Percentiles rank a stretch among this genome's conserved stretches.
phyloP scores from a whole-genome alignment of 441 rosid species.

The Adansonia rubrostipa region DNA sequence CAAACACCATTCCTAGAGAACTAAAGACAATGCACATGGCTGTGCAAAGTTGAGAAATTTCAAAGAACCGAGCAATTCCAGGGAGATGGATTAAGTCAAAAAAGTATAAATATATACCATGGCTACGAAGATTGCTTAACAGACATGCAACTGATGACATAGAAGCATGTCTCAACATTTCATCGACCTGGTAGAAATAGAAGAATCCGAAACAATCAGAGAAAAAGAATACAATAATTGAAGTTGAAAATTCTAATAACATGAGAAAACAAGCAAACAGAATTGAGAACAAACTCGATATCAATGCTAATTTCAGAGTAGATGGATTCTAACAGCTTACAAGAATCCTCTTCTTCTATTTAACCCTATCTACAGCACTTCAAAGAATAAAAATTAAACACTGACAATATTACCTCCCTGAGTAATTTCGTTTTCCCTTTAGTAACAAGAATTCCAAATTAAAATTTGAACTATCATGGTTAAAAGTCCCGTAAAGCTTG shows the following conservation, averaged over 20 bases:
- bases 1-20: not conserved
- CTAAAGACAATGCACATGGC: not conserved
- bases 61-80: constrained; percentile 9
- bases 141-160: constrained; percentile 63
- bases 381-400: not conserved
- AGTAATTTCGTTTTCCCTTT: not conserved
- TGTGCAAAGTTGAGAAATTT: not conserved
- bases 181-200: constrained; percentile 51
- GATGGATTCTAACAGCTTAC: not conserved
- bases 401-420: not conserved
- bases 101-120: constrained; percentile 48
- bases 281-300: not conserved
- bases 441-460: not conserved
- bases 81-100: not conserved
- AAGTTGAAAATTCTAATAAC: not conserved
- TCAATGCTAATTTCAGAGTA: not conserved
- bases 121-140: constrained; percentile 76
- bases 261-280: constrained; percentile 5
- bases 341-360: not conserved
- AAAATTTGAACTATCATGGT: not conserved
- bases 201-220: constrained; percentile 17
- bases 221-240: not conserved
- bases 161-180: constrained; percentile 74
- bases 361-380: not conserved
- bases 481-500: not conserved